phyloP scores from a whole-genome alignment of 2,329 filamentous ascomycete species.

The Pseudocercospora macadamiae region DNA sequence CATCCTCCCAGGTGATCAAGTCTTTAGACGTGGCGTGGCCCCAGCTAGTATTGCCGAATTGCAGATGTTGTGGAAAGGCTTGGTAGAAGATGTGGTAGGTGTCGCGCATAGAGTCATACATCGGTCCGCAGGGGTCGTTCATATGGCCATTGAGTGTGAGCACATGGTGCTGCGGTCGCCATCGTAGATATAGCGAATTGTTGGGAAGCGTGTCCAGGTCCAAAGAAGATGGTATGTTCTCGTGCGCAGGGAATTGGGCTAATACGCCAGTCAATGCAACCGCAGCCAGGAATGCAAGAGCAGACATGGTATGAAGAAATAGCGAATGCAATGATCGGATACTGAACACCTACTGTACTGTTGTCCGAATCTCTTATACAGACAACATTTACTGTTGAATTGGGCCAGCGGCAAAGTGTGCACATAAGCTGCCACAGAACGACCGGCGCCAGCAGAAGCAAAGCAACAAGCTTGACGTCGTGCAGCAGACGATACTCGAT shows the following conservation, averaged over 20 bases:
- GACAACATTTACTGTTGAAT: background rate
- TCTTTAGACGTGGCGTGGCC: conserved; percentile 56
- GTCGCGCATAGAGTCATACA: conserved; percentile 50
- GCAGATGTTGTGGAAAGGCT: conserved; percentile 49
- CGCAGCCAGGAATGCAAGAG: background rate
- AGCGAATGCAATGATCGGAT: background rate
- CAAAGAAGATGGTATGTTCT: conserved; percentile 1
- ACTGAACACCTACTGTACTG: background rate
- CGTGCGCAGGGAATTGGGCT: conserved; percentile 8
- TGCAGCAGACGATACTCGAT: background rate
- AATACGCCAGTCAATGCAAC: background rate
- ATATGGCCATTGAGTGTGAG: conserved; percentile 50
- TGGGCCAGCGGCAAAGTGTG: background rate
- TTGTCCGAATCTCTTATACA: background rate
- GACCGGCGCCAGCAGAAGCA: background rate
- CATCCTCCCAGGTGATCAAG: conserved; percentile 44
- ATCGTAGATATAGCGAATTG: conserved; percentile 12
- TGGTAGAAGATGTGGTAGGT: conserved; percentile 57
- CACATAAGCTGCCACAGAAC: background rate
- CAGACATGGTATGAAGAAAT: background rate
- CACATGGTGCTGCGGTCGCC: conserved; percentile 46
- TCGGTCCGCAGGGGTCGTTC: conserved; percentile 54
- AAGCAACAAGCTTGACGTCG: background rate
- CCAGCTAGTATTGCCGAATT: conserved; percentile 51
- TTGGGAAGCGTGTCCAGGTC: background rate